A percentile compares a stretch with the other conserved stretches of the same genome.
phyloP scores from a whole-genome alignment of 2,329 filamentous ascomycete genomes.

The Penicillium sp. region DNA sequence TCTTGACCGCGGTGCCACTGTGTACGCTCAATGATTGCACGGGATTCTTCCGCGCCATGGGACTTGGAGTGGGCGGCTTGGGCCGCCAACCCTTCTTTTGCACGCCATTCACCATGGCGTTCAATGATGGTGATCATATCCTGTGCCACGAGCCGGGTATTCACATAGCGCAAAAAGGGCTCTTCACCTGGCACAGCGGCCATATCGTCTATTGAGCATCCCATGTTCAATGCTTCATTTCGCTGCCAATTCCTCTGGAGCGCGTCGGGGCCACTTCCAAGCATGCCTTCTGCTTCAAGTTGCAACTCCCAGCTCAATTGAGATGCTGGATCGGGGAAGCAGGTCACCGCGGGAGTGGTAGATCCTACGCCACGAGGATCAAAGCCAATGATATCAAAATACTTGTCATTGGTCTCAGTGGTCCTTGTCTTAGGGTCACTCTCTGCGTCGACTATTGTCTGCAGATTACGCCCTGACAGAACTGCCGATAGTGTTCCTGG shows the following conservation, averaged over 20 bases:
- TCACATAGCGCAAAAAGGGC: conserved; percentile 29
- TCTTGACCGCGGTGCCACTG: conserved; percentile 28
- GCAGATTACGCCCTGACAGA: conserved; percentile 30
- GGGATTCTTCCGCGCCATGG: conserved; percentile 17
- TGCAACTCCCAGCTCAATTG: conserved; percentile 33
- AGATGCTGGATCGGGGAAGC: conserved; percentile 33
- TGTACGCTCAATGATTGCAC: conserved; percentile 23
- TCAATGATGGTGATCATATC: conserved; percentile 38
- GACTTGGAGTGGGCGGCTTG: conserved; percentile 15
- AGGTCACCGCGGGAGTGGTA: conserved; percentile 38
- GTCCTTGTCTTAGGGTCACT: conserved; percentile 12
- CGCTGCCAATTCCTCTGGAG: conserved; percentile 33
- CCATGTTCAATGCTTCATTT: conserved; percentile 27
- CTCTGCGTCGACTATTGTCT: conserved; percentile 36
- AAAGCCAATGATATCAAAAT: conserved; percentile 43
- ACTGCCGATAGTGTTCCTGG: conserved; percentile 38
- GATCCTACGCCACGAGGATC: conserved; percentile 43
- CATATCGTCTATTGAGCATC: conserved; percentile 27
- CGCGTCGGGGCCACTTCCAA: conserved; percentile 28
- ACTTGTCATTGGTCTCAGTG: conserved; percentile 14
- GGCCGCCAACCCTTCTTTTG: conserved; percentile 26
- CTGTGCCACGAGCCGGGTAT: conserved; percentile 30
- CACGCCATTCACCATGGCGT: conserved; percentile 38
- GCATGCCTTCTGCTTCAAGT: conserved; percentile 32
- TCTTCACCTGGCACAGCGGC: conserved; percentile 16